Evolutionary conservation across 2,329 filamentous ascomycete species (phyloP).

Genomic region (Calonectria crousiana): DNA sequence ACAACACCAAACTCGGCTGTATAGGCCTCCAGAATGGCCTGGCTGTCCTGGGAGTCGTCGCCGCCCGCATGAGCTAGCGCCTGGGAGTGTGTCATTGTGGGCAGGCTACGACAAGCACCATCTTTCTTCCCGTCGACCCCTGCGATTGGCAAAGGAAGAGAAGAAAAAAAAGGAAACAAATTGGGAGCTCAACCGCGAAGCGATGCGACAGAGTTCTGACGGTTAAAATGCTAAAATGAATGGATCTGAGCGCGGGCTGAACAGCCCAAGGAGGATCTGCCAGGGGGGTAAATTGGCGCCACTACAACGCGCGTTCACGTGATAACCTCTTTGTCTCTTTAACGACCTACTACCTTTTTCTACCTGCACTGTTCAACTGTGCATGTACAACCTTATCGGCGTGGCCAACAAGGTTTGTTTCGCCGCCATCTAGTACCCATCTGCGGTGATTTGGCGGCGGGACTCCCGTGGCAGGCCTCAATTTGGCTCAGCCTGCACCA

Average conservation of each 20-base stretch:
- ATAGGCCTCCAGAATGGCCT: constrained; percentile 54
- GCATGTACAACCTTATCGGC: neutral
- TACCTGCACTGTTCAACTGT: neutral
- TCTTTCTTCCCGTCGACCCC: constrained; percentile 22
- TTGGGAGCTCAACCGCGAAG: neutral
- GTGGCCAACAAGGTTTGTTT: neutral
- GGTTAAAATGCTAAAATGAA: constrained; percentile 34
- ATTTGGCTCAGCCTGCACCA: neutral
- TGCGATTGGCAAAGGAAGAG: constrained; percentile 8
- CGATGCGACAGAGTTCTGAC: neutral
- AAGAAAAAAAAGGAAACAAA: constrained; percentile 1
- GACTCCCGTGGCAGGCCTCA: neutral
- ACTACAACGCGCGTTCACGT: constrained; percentile 47
- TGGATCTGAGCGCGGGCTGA: constrained; percentile 5
- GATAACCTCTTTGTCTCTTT: constrained; percentile 15
- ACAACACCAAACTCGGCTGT: constrained; percentile 54
- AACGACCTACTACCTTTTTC: too few relatives aligned
- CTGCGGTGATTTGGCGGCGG: neutral
- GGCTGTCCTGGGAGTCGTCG: constrained; percentile 59
- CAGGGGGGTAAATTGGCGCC: constrained; percentile 28
- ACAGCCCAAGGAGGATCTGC: constrained; percentile 12
- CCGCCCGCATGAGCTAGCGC: constrained; percentile 48
- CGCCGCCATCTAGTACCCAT: neutral
- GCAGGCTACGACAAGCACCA: constrained; percentile 26
- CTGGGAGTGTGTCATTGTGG: constrained; percentile 45